Evolutionary conservation across 2,329 filamentous ascomycete genomes (phyloP), one percentile per base, ranked within the genome.

Genomic region (Colletotrichum sp.): DNA sequence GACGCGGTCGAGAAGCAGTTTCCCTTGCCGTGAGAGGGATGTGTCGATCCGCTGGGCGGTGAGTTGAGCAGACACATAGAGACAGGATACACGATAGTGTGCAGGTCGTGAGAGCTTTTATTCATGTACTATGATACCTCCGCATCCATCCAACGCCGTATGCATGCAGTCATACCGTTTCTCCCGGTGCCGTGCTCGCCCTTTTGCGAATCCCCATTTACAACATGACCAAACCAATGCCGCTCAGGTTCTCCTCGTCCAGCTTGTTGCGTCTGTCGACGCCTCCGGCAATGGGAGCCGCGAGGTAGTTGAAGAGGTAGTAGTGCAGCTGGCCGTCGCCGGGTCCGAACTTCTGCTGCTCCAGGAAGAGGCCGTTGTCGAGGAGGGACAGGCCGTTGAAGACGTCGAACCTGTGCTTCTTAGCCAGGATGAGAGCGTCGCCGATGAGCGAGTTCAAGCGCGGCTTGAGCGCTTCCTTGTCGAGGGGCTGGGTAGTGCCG

Each of bases 241-340:
- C 96, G 80, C 96, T 97, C 82, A 96, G 92, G 77, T 91, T 90
- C 73, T 93, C 92, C 79, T 93, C 91, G 82, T 98, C 96, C 52
- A 96, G 89, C 80, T 92, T 87, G 83, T 98, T 98, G 81, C 90
- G 92, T 81, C 90, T 90, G 84, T 98, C 93, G 59, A 99, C 93
- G 26, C 97, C 97, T 65, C 97, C 96, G 1, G 92, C 88, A 81
- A 99, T 94, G n/a, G 93, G 92, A 76, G 95, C 93, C 15, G 95
- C 95, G 73, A 95, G 93, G 88, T 98, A 99, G 86, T 99, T 99
- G 90, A 98, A 99, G 36, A 99, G 89, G 85, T 99, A 99, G 87
- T 96, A 99, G 85, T 99, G 96, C 80, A 99, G 89, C 84, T 97
- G 95, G 63, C 97, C 97, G 84, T 99, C 97, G 36, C 97, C 97